Evolutionary conservation across 2,329 filamentous ascomycete species (phyloP), one percentile per base, ranked within the genome.

Genomic region (Exophiala alcalophila): DNA sequence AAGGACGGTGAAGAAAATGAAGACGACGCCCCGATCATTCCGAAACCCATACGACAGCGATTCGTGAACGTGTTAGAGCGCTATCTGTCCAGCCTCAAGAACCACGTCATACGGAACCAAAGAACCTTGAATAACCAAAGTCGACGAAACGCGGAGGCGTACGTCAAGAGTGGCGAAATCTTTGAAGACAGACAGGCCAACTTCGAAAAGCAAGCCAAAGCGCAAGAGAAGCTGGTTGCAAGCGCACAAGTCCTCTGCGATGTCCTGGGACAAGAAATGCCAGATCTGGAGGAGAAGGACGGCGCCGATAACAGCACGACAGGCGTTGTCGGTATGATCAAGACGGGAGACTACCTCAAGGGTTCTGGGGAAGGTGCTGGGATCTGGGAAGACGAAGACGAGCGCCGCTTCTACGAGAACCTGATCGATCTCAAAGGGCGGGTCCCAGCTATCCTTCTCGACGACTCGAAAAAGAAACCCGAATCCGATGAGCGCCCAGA

Each of bases 341-440:
- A 96, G 67, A 85, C 90, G 8, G 87, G 88, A 1, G 91, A 97
- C 56, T 97, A 96, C 59, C 73, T 97, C 26, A 84, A 88, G 25
- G 90, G 89, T 9, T 86, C 94, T 62, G 84, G 83, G 15, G 91
- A 97, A 46, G 90, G 89, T 14, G 79, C 90, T 16, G 92, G 92
- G 0, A 97, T 98, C 50, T 98, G 92, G 92, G 90, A 96, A 68
- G 92, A 98, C 57, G 92, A 98, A 60, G 92, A 98, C 40, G 91
- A 98, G 66, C 82, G 92, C 47, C 86, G 92, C 48, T 98, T 98
- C 64, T 98, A 98, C 67, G 92, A 98, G 70, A 97, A 96, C 53
- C 67, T 98, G 8, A 85, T 94, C 9, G 92, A 98, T 61, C 71
- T 98, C 11, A 95, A 94, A 61, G 92, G 94, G 56, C 94, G 95